A percentile compares a stretch with the other conserved stretches of the same genome.
These are phyloP conservation scores for Aspergillus sojae DNA, from an alignment of 2,329 filamentous ascomycete genomes.

Conservation along the genomic window DNA sequence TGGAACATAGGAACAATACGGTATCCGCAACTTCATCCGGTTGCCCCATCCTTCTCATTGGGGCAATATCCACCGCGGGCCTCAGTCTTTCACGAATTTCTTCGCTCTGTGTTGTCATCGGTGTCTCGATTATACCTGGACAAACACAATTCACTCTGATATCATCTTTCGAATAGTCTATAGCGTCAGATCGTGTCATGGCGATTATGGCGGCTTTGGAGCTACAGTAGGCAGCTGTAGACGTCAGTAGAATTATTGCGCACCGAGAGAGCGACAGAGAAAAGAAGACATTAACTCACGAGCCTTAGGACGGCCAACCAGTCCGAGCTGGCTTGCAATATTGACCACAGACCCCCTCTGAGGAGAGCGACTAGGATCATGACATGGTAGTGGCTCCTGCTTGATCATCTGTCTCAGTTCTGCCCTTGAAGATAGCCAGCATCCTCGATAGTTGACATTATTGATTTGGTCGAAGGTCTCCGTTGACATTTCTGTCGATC, in stretches of 20 bases:
- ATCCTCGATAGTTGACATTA: conserved; percentile 58
- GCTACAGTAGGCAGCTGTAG: conserved; percentile 57
- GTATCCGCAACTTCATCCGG: conserved; percentile 54
- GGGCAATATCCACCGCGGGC: conserved; percentile 50
- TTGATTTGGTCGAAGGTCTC: conserved; percentile 58
- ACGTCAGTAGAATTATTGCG: not conserved
- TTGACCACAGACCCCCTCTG: conserved; percentile 56
- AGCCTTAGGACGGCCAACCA: conserved; percentile 52
- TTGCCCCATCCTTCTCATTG: conserved; percentile 56
- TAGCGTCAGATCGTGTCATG: conserved; percentile 60
- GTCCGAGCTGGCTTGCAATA: conserved; percentile 56
- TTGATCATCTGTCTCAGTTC: conserved; percentile 50
- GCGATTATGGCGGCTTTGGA: conserved; percentile 63
- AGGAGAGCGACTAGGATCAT: conserved; percentile 35
- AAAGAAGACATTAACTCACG: conserved; percentile 35
- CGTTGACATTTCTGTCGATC: conserved; percentile 48
- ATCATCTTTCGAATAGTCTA: conserved; percentile 53
- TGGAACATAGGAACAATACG: conserved; percentile 54
- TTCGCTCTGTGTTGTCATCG: conserved; percentile 47
- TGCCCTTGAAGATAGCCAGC: conserved; percentile 52
- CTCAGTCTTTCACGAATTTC: conserved; percentile 45
- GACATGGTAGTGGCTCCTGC: conserved; percentile 47
- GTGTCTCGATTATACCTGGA: conserved; percentile 51
- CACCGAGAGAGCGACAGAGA: not conserved
- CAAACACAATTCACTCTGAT: conserved; percentile 41